Percentiles rank a stretch among this genome's conserved stretches.
Evolutionary conservation across 441 rosid genomes (phyloP).

Genomic region (Syzygium malaccense): DNA sequence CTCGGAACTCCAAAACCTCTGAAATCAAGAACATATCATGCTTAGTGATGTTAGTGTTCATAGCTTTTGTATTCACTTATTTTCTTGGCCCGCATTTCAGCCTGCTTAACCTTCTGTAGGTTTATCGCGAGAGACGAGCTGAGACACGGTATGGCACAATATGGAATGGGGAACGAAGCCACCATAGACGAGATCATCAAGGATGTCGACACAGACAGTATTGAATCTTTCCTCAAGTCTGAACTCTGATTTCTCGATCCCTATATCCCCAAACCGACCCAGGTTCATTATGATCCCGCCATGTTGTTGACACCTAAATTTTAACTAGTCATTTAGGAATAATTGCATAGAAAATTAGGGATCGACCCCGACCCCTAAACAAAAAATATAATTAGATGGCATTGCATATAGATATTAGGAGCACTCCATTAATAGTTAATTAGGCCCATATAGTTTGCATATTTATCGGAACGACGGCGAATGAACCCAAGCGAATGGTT

Average conservation of each 20-base stretch:
- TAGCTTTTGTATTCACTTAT: not conserved
- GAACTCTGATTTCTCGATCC: not conserved
- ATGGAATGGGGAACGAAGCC: constrained; percentile 81
- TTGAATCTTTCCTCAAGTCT: not conserved
- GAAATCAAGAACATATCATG: not conserved
- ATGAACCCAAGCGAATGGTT: no score
- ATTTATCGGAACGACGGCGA: no score
- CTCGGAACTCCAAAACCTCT: not conserved
- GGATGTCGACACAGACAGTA: constrained; percentile 61
- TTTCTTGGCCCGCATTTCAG: not conserved
- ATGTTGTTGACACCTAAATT: no score
- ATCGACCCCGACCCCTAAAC: no score
- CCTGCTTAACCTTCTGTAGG: constrained; percentile 16
- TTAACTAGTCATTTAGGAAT: no score
- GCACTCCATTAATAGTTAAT: no score
- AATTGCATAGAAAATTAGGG: no score
- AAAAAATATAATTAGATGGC: no score
- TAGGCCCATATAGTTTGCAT: no score
- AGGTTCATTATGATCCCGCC: not conserved
- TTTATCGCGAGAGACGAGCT: constrained; percentile 85
- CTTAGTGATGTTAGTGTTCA: not conserved
- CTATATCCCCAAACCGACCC: not conserved
- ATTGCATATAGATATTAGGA: no score
- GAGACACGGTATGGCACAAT: constrained; percentile 57
- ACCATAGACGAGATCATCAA: constrained; percentile 65